Percentiles rank a stretch among this genome's conserved stretches.
phyloP scores from a whole-genome alignment of 257 asterid genomes.

The Fraxinus americana region DNA sequence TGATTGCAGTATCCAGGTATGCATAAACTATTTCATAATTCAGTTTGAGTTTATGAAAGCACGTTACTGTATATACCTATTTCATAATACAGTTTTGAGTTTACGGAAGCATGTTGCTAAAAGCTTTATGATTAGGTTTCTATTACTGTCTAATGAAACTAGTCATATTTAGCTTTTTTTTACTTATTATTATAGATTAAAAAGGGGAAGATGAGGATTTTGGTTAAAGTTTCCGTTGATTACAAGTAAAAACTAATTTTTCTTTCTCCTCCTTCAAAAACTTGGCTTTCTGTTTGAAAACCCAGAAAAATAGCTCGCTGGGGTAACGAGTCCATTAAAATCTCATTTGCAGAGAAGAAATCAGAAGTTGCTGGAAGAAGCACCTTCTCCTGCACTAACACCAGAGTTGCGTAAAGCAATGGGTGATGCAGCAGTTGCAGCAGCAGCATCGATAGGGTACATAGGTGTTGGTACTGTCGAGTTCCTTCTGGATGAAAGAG shows the following conservation, averaged over 20 bases:
- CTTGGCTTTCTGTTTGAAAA: background rate
- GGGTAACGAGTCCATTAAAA: slow-evolving; percentile 5
- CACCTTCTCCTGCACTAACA: slow-evolving; percentile 98
- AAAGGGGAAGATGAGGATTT: background rate
- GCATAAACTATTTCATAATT: background rate
- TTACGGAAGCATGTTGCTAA: background rate
- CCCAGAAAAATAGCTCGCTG: background rate
- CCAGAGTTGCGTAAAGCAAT: slow-evolving; percentile 91
- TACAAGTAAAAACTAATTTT: background rate
- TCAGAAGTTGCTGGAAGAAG: slow-evolving; percentile 97
- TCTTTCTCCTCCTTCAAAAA: background rate
- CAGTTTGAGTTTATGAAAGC: background rate
- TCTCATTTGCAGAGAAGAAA: slow-evolving; percentile 75
- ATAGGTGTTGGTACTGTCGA: slow-evolving; percentile 95
- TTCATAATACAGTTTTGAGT: background rate
- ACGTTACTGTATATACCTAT: background rate
- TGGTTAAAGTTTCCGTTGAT: background rate
- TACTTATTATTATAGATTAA: background rate
- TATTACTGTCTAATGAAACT: background rate
- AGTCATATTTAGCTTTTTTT: background rate
- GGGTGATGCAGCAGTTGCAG: slow-evolving; percentile 99
- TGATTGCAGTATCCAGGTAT: slow-evolving; percentile 98
- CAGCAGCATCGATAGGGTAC: slow-evolving; percentile 98
- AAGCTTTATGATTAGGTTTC: background rate
- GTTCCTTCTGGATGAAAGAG: slow-evolving; percentile 97